Evolutionary conservation across 441 rosid species (phyloP).

Genomic region (Euphorbia schlechtendalii): DNA sequence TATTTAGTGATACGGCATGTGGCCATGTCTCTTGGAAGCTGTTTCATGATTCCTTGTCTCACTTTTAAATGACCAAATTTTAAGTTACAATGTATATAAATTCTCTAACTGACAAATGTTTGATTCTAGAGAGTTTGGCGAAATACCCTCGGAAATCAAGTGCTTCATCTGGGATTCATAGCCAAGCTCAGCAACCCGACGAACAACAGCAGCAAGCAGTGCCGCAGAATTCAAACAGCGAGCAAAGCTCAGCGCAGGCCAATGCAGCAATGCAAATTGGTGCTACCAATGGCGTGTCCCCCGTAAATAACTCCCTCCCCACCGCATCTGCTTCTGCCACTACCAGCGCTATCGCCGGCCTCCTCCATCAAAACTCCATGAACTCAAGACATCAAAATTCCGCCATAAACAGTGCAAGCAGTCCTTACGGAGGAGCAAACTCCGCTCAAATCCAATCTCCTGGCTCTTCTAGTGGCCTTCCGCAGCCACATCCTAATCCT

Average conservation of each 20-base stretch:
- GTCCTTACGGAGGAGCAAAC: constrained; percentile 68
- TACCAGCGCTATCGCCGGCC: constrained; percentile 67
- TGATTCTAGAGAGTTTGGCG: constrained; percentile 79
- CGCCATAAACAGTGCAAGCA: constrained; percentile 55
- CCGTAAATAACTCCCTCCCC: constrained; percentile 50
- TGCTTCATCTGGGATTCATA: constrained; percentile 45
- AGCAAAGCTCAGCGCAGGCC: constrained; percentile 50
- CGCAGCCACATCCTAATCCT: constrained; percentile 36
- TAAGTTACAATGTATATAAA: neutral
- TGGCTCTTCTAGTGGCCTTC: constrained; percentile 6
- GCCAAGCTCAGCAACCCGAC: constrained; percentile 55
- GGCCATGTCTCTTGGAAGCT: too few relatives aligned
- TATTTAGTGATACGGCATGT: too few relatives aligned
- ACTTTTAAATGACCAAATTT: constrained; percentile 3
- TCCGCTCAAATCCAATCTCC: constrained; percentile 75
- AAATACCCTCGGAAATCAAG: constrained; percentile 80
- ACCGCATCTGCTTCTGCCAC: constrained; percentile 59
- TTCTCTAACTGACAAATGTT: constrained; percentile 2
- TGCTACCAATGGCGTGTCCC: constrained; percentile 44
- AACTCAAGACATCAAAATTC: constrained; percentile 75
- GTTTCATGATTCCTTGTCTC: too few relatives aligned
- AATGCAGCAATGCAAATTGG: constrained; percentile 36
- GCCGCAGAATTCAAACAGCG: constrained; percentile 42
- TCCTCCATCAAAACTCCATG: constrained; percentile 87
- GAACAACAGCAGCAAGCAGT: constrained; percentile 44